Evolutionary conservation across 2,329 filamentous ascomycete genomes (phyloP), one percentile per base, ranked within the genome.

Genomic region (Fusarium nanum): DNA sequence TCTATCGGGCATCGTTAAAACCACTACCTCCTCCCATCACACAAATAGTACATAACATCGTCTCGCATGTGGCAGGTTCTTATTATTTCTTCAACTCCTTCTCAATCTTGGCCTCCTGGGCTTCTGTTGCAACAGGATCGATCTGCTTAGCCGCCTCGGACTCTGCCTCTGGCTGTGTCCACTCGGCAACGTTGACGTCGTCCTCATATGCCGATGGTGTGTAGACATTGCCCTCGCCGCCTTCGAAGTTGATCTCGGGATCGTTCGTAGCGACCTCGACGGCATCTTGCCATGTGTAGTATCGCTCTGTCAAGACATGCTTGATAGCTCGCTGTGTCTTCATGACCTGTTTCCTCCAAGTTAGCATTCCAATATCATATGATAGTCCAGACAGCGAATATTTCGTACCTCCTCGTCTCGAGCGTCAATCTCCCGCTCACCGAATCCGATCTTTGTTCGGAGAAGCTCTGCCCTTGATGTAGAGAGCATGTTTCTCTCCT

Each of bases 401-500:
- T 53, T n/a, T n/a, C 89, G 77, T 84, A 97, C 94, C 82, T 86
- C 85, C 50, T 80, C 80, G 61, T 93, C 87, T 68, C 96, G 88
- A 45, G 81, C 77, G 22, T 85, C 81, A 45, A 87, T 84, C 82
- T 97, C 93, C 46, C 83, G 83, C 27, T 90, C 87, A 72, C 95
- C 95, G 76, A 92, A 96, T 28, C 91, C 89, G 50, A 93, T 85
- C 70, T 91, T 85, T 58, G 92, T 77, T 72, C 91, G 87, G 30
- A 83, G 77, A 74, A 93, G 86, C 83, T 97, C 93, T 60, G 85
- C 80, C 56, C 85, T 85, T 72, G 91, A 90, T 30, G 97, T 98
- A n/a, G 89, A 86, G 73, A 98, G 88, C 73, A 93, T 88, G 82
- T 99, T 99, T 75, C 92, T 86, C 83, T 99, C 96, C 83, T 93